Percentiles rank a stretch among this genome's conserved stretches.
Evolutionary conservation across 768 basidiomycete genomes (phyloP).

Genomic region (Boletus rubroflammeus): DNA sequence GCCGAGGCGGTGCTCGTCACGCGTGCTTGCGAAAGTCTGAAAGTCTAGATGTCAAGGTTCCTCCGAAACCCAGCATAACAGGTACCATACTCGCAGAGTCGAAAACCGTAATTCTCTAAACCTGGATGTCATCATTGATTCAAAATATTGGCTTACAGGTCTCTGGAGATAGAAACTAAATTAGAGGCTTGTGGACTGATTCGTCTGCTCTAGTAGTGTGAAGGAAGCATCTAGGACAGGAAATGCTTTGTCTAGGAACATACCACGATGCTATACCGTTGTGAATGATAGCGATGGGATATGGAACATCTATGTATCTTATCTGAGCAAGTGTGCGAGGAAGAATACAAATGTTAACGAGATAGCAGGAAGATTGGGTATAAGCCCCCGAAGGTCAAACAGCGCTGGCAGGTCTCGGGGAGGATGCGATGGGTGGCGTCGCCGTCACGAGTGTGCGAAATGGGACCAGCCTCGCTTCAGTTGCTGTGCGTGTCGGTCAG

Average conservation of each 20-base stretch:
- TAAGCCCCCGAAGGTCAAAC: not conserved
- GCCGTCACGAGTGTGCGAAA: not conserved
- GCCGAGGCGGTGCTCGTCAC: too few relatives aligned
- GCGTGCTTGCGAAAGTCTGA: not conserved
- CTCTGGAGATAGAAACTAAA: not conserved
- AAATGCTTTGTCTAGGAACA: constrained; percentile 6
- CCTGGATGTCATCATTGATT: not conserved
- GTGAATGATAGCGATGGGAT: not conserved
- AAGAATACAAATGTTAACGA: constrained; percentile 5
- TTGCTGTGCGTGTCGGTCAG: constrained; percentile 46
- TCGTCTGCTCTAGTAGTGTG: not conserved
- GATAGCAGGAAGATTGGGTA: not conserved
- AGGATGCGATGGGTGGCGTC: not conserved
- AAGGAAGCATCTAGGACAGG: constrained; percentile 1
- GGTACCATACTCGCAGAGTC: not conserved
- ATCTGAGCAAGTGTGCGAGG: not conserved
- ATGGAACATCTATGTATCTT: constrained; percentile 6
- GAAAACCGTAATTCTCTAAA: not conserved
- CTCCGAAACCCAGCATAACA: not conserved
- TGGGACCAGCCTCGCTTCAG: constrained; percentile 58
- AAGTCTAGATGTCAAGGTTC: not conserved
- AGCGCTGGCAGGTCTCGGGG: not conserved
- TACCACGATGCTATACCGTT: constrained; percentile 5
- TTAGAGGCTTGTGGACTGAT: not conserved
- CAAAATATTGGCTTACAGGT: too few relatives aligned